These are phyloP conservation scores for Phytopythium ostracodes DNA, from an alignment of 352 stramenopile genomes.

Conservation along the genomic window DNA sequence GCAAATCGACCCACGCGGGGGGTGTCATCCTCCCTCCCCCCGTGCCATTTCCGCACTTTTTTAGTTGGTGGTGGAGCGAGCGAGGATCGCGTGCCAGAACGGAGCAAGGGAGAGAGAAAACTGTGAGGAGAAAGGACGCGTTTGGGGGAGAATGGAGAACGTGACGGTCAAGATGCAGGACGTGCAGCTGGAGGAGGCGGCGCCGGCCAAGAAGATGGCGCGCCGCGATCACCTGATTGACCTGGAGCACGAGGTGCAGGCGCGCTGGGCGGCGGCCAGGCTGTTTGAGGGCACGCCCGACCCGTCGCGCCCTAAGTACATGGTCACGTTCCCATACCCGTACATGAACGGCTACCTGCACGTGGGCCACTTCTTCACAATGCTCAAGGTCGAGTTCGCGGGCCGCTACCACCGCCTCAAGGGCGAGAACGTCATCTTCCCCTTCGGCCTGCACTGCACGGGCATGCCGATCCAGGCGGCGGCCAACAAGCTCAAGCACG, in stretches of 20 bases:
- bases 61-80: slow-evolving; percentile 1
- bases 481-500: slow-evolving; percentile 98
- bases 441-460: slow-evolving; percentile 99
- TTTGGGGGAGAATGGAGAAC: slow-evolving; percentile 39
- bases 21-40: no score
- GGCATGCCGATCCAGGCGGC: slow-evolving; percentile 99
- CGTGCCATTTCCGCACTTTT: background rate
- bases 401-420: slow-evolving; percentile 93
- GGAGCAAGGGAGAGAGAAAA: no score
- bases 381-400: slow-evolving; percentile 97
- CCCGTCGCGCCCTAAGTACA: slow-evolving; percentile 91
- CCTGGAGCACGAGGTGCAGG: slow-evolving; percentile 91
- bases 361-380: slow-evolving; percentile 96
- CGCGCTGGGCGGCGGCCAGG: slow-evolving; percentile 86
- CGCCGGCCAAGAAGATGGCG: slow-evolving; percentile 70
- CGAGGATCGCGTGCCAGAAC: background rate
- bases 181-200: slow-evolving; percentile 63
- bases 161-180: slow-evolving; percentile 79
- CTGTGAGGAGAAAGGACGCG: slow-evolving; percentile 3
- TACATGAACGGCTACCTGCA: slow-evolving; percentile 99
- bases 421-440: slow-evolving; percentile 99
- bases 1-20: background rate
- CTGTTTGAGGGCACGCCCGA: slow-evolving; percentile 89
- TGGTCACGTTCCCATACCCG: slow-evolving; percentile 99
- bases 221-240: slow-evolving; percentile 88